Conservation (phyloP, 768 basidiomycete species). For the Lenzites betulinus region DNA sequence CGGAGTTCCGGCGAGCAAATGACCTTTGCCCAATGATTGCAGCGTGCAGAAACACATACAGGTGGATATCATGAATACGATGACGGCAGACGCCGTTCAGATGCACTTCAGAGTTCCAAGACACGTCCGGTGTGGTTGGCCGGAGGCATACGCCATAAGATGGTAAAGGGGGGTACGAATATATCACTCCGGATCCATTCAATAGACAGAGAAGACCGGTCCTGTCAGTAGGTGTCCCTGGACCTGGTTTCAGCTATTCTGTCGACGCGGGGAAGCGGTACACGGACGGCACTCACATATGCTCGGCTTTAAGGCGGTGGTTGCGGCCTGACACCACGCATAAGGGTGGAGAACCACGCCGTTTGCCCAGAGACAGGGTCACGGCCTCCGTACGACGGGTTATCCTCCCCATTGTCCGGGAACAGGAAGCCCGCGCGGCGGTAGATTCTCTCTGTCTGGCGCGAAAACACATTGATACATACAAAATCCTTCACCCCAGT, state of each 20-base stretch:
- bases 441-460: constrained; percentile 1
- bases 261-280: not conserved
- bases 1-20: no score
- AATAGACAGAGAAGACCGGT: not conserved
- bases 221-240: not conserved
- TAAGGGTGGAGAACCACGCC: constrained; percentile 1
- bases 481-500: constrained; percentile 16
- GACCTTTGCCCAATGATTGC: no score
- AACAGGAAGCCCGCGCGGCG: constrained; percentile 9
- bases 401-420: not conserved
- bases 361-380: constrained; percentile 7
- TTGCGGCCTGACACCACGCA: not conserved
- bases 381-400: not conserved
- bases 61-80: not conserved
- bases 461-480: constrained; percentile 4
- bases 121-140: not conserved
- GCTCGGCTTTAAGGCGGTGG: not conserved
- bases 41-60: not conserved
- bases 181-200: no score
- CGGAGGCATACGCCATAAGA: not conserved
- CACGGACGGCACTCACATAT: not conserved
- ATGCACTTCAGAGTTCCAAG: not conserved
- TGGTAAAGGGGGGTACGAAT: no score
- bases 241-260: not conserved
- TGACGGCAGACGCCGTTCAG: not conserved